These are phyloP conservation scores for Canna indica DNA, from an alignment of 176 grass and related monocot genomes.

Conservation along the genomic window DNA sequence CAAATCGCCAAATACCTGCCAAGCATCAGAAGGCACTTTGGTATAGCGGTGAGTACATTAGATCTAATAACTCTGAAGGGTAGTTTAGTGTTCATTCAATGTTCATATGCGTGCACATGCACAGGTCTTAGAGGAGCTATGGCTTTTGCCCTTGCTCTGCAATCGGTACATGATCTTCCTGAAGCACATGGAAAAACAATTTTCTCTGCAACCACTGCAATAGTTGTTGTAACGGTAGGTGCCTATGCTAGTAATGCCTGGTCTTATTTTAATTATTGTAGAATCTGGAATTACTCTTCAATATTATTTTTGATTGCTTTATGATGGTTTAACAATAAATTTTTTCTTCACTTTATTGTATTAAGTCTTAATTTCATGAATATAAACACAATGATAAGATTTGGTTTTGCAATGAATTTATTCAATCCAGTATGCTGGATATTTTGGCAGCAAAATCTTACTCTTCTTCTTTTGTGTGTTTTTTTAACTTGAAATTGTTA, in stretches of 20 bases:
- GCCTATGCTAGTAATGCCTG: neutral
- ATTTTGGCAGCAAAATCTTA: too few species aligned
- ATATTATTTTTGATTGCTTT: neutral
- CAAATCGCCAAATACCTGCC: conserved; percentile 72
- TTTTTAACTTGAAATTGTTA: neutral
- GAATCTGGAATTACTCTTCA: neutral
- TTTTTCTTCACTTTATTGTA: neutral
- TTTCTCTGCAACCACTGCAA: conserved; percentile 85
- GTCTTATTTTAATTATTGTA: neutral
- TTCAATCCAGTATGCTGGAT: neutral
- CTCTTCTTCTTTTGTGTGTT: neutral
- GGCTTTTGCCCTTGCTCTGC: conserved; percentile 99
- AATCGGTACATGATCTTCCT: conserved; percentile 94
- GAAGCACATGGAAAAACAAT: conserved; percentile 95
- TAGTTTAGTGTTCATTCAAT: neutral
- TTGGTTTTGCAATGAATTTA: neutral
- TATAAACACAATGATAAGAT: neutral
- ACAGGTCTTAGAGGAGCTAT: conserved; percentile 95
- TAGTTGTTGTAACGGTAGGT: conserved; percentile 92
- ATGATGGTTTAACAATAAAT: neutral
- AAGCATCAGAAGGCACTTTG: conserved; percentile 99
- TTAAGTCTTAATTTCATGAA: neutral
- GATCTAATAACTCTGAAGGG: neutral
- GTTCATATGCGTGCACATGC: neutral
- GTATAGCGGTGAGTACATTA: conserved; percentile 66